Evolutionary conservation across 2,329 filamentous ascomycete genomes (phyloP).

Genomic region (Zasmidium citrigriseum): DNA sequence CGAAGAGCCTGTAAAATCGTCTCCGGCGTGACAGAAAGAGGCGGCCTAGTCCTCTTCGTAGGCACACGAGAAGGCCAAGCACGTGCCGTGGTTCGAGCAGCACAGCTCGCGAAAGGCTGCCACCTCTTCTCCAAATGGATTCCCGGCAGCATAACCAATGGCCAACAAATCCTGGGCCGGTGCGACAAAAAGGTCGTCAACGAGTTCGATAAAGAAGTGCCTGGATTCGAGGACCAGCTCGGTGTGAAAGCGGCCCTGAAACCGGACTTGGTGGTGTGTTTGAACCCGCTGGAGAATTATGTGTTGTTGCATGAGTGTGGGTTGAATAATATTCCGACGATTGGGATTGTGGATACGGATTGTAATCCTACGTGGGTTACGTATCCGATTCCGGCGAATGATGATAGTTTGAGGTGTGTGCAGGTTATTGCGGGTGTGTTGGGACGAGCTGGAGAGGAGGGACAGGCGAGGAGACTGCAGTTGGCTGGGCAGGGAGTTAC

Average conservation of each 20-base stretch:
- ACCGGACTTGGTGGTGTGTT: slow-evolving; percentile 86
- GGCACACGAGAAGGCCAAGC: slow-evolving; percentile 83
- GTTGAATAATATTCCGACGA: slow-evolving; percentile 83
- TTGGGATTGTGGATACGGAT: slow-evolving; percentile 93
- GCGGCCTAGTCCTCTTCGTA: slow-evolving; percentile 86
- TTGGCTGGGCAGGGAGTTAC: slow-evolving; percentile 63
- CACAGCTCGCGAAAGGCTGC: slow-evolving; percentile 74
- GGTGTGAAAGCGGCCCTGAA: slow-evolving; percentile 66
- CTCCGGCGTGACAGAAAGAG: slow-evolving; percentile 77
- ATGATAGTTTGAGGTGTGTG: slow-evolving; percentile 86
- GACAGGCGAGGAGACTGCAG: slow-evolving; percentile 66
- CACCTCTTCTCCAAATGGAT: slow-evolving; percentile 94
- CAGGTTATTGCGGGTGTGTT: slow-evolving; percentile 82
- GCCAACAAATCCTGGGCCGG: slow-evolving; percentile 77
- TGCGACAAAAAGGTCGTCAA: slow-evolving; percentile 75
- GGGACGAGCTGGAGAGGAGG: slow-evolving; percentile 78
- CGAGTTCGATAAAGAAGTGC: slow-evolving; percentile 65
- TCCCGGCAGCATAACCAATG: slow-evolving; percentile 88
- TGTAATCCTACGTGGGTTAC: slow-evolving; percentile 91
- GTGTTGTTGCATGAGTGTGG: slow-evolving; percentile 89
- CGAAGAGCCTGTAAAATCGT: slow-evolving; percentile 93
- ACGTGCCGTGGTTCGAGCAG: slow-evolving; percentile 76
- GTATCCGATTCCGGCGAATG: slow-evolving; percentile 94
- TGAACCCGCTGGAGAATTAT: slow-evolving; percentile 93
- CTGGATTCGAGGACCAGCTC: slow-evolving; percentile 67